A percentile compares a stretch with the other conserved stretches of the same genome.
phyloP scores from a whole-genome alignment of 768 basidiomycete species.

The Obba rivulosa region DNA sequence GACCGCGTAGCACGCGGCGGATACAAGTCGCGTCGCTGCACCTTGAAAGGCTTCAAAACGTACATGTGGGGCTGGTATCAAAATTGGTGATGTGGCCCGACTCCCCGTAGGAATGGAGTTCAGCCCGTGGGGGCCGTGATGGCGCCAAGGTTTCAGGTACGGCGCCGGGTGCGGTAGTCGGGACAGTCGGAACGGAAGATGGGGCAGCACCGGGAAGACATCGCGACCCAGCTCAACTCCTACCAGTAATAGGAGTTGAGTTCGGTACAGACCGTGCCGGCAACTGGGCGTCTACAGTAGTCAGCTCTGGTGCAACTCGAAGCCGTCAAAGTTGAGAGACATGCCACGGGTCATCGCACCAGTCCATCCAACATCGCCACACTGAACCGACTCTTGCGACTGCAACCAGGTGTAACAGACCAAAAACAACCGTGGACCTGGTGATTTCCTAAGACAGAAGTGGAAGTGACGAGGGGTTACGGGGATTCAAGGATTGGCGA shows the following conservation, averaged over 20 bases:
- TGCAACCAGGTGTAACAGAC: no score
- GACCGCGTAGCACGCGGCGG: constrained; percentile 43
- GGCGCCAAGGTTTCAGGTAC: no score
- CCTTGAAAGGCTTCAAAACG: constrained; percentile 26
- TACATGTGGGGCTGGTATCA: constrained; percentile 50
- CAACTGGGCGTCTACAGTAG: no score
- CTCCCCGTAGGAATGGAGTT: constrained; percentile 8
- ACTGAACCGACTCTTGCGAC: constrained; percentile 23
- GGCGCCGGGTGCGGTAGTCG: no score
- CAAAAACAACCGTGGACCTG: no score
- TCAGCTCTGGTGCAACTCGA: not conserved
- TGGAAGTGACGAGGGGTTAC: no score
- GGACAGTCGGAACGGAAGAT: no score
- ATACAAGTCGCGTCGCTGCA: constrained; percentile 48
- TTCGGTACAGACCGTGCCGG: constrained; percentile 33
- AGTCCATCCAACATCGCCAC: constrained; percentile 33
- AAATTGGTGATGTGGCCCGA: constrained; percentile 36
- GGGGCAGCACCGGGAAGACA: constrained; percentile 38
- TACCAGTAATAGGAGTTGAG: constrained; percentile 37
- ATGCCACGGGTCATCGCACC: constrained; percentile 31
- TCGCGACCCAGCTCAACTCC: no score
- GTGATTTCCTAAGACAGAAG: no score
- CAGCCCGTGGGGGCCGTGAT: constrained; percentile 7
- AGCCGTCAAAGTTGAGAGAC: not conserved
- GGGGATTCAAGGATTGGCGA: no score